Evolutionary conservation across 148 eudicot genomes (phyloP), one percentile per base, ranked within the genome.

Genomic region (Vaccinium myrtillus): DNA sequence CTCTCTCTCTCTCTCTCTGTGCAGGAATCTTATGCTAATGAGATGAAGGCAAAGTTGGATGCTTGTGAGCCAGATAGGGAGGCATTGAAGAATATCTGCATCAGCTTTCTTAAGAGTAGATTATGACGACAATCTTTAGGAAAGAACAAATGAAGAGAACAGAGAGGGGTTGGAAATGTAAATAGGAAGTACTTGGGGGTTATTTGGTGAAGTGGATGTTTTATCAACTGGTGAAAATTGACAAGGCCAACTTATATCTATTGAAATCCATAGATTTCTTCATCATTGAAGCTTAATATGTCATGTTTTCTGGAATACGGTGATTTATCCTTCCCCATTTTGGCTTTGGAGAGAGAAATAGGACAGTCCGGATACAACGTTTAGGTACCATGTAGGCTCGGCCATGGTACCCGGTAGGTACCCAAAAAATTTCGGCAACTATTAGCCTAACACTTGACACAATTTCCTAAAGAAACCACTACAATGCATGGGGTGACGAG

Each of bases 41-140:
- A 94, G 71, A 65, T 88, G 75, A 93, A 86, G 90, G 85, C 84
- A 48, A 91, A 86, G 56, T 83, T 89, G 88, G 93, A 77, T 79
- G 75, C 87, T 23, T 53, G 80, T 81, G 95, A 90, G 74, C 94
- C 98, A 5, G 94, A 94, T 86, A 90, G 83, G 73, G 95, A 94
- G n/a, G 92, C 93, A 21, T 96, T 97, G 98, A 91, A 88, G 87
- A 90, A 90, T 71, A 82, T 97, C 11, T 97, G 98, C 87, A 82
- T 85, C 69, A 84, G 88, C 79, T 97, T 97, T 82, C 96, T 97
- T 32, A 95, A 95, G 92, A 93, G 93, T 16, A 89, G 27, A 78
- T 1, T 14, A 49, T 75, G 8, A 15, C 5, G 27, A 8, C 6
- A 4, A 56, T 11, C 21, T 51, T 25, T 25, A 18, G 65, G 5